phyloP scores from a whole-genome alignment of 2,329 filamentous ascomycete species.

The Drechslera avenae region DNA sequence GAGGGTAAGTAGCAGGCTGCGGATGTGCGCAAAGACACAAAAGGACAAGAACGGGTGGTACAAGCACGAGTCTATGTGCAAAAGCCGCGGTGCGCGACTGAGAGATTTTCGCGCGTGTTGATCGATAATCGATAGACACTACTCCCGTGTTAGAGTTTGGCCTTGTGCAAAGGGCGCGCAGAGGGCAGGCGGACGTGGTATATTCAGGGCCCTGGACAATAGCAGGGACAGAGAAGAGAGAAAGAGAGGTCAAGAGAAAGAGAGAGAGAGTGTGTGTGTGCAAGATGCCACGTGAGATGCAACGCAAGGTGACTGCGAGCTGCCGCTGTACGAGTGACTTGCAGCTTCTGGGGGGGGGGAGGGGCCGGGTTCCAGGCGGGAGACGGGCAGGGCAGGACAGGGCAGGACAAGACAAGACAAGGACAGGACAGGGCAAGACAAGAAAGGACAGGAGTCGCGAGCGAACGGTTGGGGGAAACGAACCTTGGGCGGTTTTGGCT shows the following conservation, averaged over 20 bases:
- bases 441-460: constrained; percentile 11
- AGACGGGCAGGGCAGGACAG: neutral
- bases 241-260: constrained; percentile 13
- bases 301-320: constrained; percentile 13
- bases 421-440: neutral
- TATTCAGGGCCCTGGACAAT: constrained; percentile 20
- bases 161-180: constrained; percentile 14
- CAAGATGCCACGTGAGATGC: too few species aligned
- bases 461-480: constrained; percentile 13
- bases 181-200: constrained; percentile 3
- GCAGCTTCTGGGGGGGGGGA: constrained; percentile 8
- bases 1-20: too few species aligned
- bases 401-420: constrained; percentile 8
- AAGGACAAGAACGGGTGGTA: constrained; percentile 8
- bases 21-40: too few species aligned
- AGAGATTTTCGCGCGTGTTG: constrained; percentile 10
- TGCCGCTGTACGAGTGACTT: constrained; percentile 33
- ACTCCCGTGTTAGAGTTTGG: constrained; percentile 13
- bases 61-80: constrained; percentile 4
- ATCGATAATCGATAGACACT: constrained; percentile 14
- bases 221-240: constrained; percentile 14
- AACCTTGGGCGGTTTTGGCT: constrained; percentile 7
- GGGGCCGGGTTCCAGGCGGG: neutral
- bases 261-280: constrained; percentile 4
- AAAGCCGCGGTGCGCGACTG: constrained; percentile 7